Percentiles rank a stretch among this genome's conserved stretches.
These are phyloP conservation scores for Sambucus nigra DNA, from an alignment of 129 eudicot species.

Conservation along the genomic window DNA sequence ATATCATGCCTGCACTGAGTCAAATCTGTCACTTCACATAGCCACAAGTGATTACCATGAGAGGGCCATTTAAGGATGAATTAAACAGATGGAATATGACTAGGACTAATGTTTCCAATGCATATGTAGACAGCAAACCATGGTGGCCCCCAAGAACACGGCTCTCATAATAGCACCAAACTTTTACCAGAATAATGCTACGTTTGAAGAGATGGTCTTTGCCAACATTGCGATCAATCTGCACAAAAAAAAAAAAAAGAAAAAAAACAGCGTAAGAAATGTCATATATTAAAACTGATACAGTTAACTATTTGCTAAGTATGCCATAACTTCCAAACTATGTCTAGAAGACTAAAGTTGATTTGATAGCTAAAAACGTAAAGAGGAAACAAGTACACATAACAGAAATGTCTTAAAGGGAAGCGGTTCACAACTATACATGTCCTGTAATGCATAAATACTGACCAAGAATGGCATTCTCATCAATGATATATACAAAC, in stretches of 20 bases:
- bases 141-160: constrained; percentile 66
- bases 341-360: no score
- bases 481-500: no score
- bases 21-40: constrained; percentile 1
- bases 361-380: no score
- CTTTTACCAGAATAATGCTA: constrained; percentile 68
- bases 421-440: no score
- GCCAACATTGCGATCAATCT: constrained; percentile 70
- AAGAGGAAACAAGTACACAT: no score
- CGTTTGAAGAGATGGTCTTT: constrained; percentile 79
- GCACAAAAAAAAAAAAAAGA: constrained; percentile 11
- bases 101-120: constrained; percentile 67
- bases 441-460: no score
- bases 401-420: no score
- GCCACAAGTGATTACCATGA: constrained; percentile 41
- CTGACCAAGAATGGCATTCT: no score
- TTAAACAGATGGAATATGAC: constrained; percentile 51
- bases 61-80: constrained; percentile 49
- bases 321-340: not conserved
- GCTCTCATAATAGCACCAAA: constrained; percentile 93
- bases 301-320: not conserved
- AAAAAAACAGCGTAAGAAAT: not conserved
- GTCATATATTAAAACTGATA: not conserved
- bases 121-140: constrained; percentile 90
- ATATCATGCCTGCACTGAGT: not conserved